Evolutionary conservation across 2,329 filamentous ascomycete genomes (phyloP).

Genomic region (Lasiodiplodia sp.): DNA sequence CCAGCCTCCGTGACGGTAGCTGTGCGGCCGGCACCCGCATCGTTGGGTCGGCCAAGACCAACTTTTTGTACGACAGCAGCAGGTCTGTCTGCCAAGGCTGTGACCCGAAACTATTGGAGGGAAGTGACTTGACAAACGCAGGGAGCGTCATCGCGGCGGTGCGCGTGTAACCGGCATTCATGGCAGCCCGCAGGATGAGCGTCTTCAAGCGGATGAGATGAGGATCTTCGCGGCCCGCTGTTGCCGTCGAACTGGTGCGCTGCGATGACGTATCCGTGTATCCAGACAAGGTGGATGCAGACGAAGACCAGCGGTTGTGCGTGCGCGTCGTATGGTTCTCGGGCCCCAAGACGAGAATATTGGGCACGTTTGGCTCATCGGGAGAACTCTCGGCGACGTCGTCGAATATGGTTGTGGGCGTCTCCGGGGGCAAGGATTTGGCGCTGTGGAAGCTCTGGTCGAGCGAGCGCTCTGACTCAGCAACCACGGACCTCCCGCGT

Average conservation of each 20-base stretch:
- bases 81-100: constrained; percentile 73
- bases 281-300: constrained; percentile 74
- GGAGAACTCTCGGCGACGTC: constrained; percentile 77
- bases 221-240: constrained; percentile 70
- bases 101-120: constrained; percentile 79
- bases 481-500: constrained; percentile 34
- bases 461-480: constrained; percentile 44
- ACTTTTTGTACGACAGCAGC: constrained; percentile 79
- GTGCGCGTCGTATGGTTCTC: constrained; percentile 57
- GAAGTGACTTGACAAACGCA: constrained; percentile 77
- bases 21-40: constrained; percentile 58
- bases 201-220: constrained; percentile 80
- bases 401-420: constrained; percentile 93
- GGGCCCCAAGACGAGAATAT: constrained; percentile 86
- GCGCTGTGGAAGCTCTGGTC: constrained; percentile 52
- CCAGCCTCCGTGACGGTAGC: constrained; percentile 66
- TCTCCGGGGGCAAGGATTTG: constrained; percentile 70
- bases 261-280: constrained; percentile 72
- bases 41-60: constrained; percentile 76
- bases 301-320: constrained; percentile 82
- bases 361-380: constrained; percentile 78
- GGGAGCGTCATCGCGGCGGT: constrained; percentile 66
- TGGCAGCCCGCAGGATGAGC: constrained; percentile 82
- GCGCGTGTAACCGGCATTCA: constrained; percentile 81
- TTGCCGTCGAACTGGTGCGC: constrained; percentile 75